A percentile compares a stretch with the other conserved stretches of the same genome.
Conservation (phyloP, 306 rosid species). For the Mimosa bimucronata region DNA sequence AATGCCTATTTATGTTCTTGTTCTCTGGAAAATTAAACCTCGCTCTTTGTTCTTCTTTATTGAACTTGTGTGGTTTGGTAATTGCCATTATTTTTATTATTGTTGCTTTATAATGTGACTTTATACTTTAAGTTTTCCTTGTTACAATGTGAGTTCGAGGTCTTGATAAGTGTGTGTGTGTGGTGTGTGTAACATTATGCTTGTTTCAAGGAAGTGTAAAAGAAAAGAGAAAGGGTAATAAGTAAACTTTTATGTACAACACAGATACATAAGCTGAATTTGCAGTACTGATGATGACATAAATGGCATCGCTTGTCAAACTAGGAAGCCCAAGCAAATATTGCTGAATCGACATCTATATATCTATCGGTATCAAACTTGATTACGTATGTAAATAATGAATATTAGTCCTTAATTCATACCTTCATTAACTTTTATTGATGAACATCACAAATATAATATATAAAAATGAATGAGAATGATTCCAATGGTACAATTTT, state of each 20-base stretch:
- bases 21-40: background rate
- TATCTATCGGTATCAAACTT: background rate
- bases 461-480: background rate
- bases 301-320: constrained; percentile 1
- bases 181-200: background rate
- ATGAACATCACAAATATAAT: background rate
- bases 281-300: background rate
- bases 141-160: background rate
- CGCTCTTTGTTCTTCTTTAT: background rate
- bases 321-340: background rate
- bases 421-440: background rate
- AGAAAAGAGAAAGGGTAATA: background rate
- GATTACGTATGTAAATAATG: background rate
- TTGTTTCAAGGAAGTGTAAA: background rate
- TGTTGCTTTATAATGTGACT: background rate
- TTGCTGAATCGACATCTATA: background rate
- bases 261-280: background rate
- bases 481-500: background rate
- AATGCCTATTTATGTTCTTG: background rate
- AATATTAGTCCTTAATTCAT: background rate
- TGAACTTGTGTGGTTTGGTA: background rate
- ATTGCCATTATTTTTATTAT: background rate
- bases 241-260: background rate
- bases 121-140: background rate
- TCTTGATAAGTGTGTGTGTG: background rate